phyloP scores from a whole-genome alignment of 2,329 filamentous ascomycete species.

The Paracoccidioides brasiliensis region DNA sequence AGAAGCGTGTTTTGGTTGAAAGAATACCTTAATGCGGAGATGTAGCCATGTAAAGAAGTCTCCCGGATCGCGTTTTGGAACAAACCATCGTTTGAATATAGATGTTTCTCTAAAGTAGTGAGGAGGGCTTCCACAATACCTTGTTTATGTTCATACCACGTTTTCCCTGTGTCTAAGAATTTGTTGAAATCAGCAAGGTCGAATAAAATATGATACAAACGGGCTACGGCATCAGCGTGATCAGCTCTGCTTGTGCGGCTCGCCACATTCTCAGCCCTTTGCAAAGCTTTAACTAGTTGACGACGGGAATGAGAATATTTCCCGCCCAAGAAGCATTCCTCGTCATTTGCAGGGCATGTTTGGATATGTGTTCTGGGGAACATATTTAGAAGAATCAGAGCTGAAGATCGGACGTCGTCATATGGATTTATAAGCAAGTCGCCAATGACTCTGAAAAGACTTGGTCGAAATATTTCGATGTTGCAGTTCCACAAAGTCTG shows the following conservation, averaged over 20 bases:
- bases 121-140: slow-evolving; percentile 47
- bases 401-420: slow-evolving; percentile 64
- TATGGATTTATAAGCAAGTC: slow-evolving; percentile 82
- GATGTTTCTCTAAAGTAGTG: slow-evolving; percentile 49
- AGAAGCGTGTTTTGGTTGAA: background rate
- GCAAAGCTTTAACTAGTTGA: slow-evolving; percentile 21
- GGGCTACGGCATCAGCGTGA: slow-evolving; percentile 81
- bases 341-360: slow-evolving; percentile 14
- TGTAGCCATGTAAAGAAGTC: slow-evolving; percentile 55
- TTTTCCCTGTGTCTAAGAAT: slow-evolving; percentile 6
- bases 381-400: slow-evolving; percentile 34
- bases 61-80: slow-evolving; percentile 54
- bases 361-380: slow-evolving; percentile 22
- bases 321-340: background rate
- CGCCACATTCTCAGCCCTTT: slow-evolving; percentile 25
- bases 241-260: slow-evolving; percentile 65
- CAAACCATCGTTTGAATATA: slow-evolving; percentile 49
- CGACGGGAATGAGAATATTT: slow-evolving; percentile 6
- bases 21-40: slow-evolving; percentile 50
- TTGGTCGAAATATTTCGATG: slow-evolving; percentile 30
- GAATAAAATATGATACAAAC: slow-evolving; percentile 58
- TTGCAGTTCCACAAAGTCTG: slow-evolving; percentile 39
- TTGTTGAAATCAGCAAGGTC: slow-evolving; percentile 37
- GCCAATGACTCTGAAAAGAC: slow-evolving; percentile 45
- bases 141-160: slow-evolving; percentile 28